phyloP scores from a whole-genome alignment of 2,329 filamentous ascomycete species.

The Trichoderma polysporum region DNA sequence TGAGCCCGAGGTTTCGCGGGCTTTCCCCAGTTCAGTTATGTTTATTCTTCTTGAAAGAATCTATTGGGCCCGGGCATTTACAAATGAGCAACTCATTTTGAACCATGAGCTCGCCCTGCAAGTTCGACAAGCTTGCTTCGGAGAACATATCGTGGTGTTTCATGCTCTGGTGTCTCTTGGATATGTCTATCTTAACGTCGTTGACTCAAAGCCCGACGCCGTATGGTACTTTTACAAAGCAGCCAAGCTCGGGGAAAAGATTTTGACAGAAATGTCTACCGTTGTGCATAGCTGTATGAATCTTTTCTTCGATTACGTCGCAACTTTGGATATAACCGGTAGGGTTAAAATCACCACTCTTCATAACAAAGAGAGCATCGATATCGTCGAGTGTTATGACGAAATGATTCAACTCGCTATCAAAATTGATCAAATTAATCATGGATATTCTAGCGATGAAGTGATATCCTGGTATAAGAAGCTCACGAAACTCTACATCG shows the following conservation, averaged over 20 bases:
- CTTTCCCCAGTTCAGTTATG: not conserved
- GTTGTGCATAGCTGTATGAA: slow-evolving; percentile 37
- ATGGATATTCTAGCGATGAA: not conserved
- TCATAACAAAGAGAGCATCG: not conserved
- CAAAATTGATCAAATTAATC: not conserved
- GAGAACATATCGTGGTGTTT: not conserved
- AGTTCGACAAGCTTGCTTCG: not conserved
- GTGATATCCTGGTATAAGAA: not conserved
- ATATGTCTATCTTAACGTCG: slow-evolving; percentile 31
- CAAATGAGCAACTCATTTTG: not conserved
- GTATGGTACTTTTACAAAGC: slow-evolving; percentile 40
- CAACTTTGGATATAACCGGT: not conserved
- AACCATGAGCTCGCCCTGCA: not conserved
- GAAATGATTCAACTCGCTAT: not conserved
- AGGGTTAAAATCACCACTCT: not conserved
- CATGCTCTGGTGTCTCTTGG: slow-evolving; percentile 32
- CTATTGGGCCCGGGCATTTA: not conserved
- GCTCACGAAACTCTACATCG: not conserved
- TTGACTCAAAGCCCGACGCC: slow-evolving; percentile 26
- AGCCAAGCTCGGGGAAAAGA: slow-evolving; percentile 31
- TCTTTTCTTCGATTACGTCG: not conserved
- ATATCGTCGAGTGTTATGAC: not conserved
- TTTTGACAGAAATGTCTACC: slow-evolving; percentile 35
- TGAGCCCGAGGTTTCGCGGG: slow-evolving; percentile 23
- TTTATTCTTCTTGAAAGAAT: not conserved